phyloP scores from a whole-genome alignment of 225 moss, liverwort and hornwort genomes.

The Thuidium tamariscinum region DNA sequence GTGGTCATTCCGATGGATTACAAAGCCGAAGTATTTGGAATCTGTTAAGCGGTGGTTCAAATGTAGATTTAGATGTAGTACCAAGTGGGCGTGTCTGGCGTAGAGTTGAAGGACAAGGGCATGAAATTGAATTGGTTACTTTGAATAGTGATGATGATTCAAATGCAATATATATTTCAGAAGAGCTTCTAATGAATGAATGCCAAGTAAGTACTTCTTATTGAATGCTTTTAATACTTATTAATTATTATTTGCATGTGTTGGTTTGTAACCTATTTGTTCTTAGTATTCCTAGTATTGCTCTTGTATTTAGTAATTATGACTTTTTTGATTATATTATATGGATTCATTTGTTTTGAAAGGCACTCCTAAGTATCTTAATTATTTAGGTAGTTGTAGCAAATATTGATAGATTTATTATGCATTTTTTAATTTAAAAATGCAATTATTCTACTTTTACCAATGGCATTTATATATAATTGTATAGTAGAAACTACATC shows the following conservation, averaged over 20 bases:
- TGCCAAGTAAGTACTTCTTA: conserved; percentile 11
- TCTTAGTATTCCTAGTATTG: not conserved
- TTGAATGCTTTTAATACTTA: not conserved
- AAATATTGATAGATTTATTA: not conserved
- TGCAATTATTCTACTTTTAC: not conserved
- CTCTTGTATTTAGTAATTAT: not conserved
- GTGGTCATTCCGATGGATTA: not conserved
- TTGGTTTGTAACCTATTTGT: not conserved
- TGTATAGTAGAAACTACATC: too few relatives aligned
- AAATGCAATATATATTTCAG: conserved; percentile 4
- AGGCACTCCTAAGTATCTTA: not conserved
- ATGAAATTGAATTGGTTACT: conserved; percentile 58
- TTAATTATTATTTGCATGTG: not conserved
- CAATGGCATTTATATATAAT: not conserved
- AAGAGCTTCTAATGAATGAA: conserved; percentile 34
- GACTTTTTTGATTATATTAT: not conserved
- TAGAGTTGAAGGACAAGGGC: conserved; percentile 26
- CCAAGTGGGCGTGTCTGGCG: conserved; percentile 55
- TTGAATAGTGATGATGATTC: conserved; percentile 20
- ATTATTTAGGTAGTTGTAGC: not conserved
- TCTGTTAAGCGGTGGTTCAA: not conserved
- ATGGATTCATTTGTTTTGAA: not conserved
- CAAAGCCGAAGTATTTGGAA: conserved; percentile 45
- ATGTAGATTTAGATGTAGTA: not conserved
- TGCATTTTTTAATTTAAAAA: too few relatives aligned